Conservation (phyloP, 2,329 filamentous ascomycete species). For the Aspergillus pseudonomiae region DNA sequence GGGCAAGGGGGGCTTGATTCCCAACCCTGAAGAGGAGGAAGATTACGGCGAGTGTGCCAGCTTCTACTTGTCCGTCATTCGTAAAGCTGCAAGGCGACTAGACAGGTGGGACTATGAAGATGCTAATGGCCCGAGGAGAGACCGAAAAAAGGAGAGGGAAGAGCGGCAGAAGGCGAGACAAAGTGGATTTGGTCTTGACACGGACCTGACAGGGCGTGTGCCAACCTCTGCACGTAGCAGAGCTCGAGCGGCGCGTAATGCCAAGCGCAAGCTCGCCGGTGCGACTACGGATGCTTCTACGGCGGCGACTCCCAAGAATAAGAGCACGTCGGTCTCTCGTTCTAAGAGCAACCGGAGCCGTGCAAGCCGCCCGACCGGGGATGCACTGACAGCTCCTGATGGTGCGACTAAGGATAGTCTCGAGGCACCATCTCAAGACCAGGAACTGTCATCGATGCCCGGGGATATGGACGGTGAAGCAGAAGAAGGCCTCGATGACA, state of each 20-base stretch:
- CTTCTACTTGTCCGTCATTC: slow-evolving; percentile 46
- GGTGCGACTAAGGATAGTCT: slow-evolving; percentile 19
- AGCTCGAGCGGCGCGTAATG: slow-evolving; percentile 28
- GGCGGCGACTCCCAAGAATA: slow-evolving; percentile 22
- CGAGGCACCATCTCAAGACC: slow-evolving; percentile 30
- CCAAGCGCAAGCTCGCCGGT: slow-evolving; percentile 34
- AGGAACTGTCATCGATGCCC: slow-evolving; percentile 25
- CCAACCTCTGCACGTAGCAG: slow-evolving; percentile 26
- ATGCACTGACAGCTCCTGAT: slow-evolving; percentile 13
- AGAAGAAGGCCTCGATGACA: slow-evolving; percentile 40
- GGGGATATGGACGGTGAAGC: slow-evolving; percentile 37
- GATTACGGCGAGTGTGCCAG: slow-evolving; percentile 53
- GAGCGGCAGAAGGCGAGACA: slow-evolving; percentile 39
- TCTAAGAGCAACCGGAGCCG: slow-evolving; percentile 31
- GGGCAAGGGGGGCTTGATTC: slow-evolving; percentile 47
- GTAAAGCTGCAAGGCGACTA: slow-evolving; percentile 46
- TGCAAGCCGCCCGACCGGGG: slow-evolving; percentile 20
- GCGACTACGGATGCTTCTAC: slow-evolving; percentile 25
- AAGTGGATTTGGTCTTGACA: slow-evolving; percentile 24
- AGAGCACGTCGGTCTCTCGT: slow-evolving; percentile 24
- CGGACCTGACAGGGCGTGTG: slow-evolving; percentile 22
- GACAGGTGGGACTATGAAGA: slow-evolving; percentile 51
- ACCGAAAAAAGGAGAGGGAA: slow-evolving; percentile 41
- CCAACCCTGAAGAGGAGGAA: slow-evolving; percentile 47
- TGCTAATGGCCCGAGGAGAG: slow-evolving; percentile 41